Conservation (phyloP, 208 protist species). For the Trypanosoma cruzi region DNA sequence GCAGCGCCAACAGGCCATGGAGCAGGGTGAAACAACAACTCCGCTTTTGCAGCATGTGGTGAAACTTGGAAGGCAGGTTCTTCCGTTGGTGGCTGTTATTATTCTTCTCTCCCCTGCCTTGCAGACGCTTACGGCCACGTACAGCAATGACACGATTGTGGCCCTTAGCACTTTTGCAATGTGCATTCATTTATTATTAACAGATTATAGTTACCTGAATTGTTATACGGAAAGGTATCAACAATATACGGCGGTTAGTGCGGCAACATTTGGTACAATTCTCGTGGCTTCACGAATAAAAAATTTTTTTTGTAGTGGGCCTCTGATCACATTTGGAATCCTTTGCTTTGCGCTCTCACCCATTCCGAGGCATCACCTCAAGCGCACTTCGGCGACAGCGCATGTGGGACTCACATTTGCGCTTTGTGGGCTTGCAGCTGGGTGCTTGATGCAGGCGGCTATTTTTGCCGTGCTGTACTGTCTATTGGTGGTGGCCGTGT, state of each 20-base stretch:
- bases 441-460: conserved; percentile 59
- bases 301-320: conserved; percentile 56
- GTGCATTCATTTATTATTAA: conserved; percentile 73
- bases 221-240: conserved; percentile 64
- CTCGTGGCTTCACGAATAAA: conserved; percentile 87
- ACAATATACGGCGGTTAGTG: conserved; percentile 79
- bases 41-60: conserved; percentile 44
- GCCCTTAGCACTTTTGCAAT: conserved; percentile 80
- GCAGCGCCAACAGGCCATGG: conserved; percentile 28
- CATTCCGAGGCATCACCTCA: conserved; percentile 70
- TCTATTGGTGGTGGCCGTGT: conserved; percentile 45
- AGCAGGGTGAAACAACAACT: conserved; percentile 16
- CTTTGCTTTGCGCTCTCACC: conserved; percentile 88
- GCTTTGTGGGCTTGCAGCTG: conserved; percentile 54
- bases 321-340: conserved; percentile 84
- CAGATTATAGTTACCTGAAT: conserved; percentile 90
- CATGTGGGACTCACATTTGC: conserved; percentile 73
- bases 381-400: conserved; percentile 50
- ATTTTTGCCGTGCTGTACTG: conserved; percentile 67
- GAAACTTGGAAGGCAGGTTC: conserved; percentile 49
- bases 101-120: conserved; percentile 81
- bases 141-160: conserved; percentile 91
- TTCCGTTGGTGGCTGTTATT: conserved; percentile 59
- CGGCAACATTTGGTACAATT: conserved; percentile 80
- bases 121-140: conserved; percentile 83